These are phyloP conservation scores for Erythrobasidium hasegawianum DNA, from an alignment of 1,284 basidiomycete genomes.

Conservation along the genomic window DNA sequence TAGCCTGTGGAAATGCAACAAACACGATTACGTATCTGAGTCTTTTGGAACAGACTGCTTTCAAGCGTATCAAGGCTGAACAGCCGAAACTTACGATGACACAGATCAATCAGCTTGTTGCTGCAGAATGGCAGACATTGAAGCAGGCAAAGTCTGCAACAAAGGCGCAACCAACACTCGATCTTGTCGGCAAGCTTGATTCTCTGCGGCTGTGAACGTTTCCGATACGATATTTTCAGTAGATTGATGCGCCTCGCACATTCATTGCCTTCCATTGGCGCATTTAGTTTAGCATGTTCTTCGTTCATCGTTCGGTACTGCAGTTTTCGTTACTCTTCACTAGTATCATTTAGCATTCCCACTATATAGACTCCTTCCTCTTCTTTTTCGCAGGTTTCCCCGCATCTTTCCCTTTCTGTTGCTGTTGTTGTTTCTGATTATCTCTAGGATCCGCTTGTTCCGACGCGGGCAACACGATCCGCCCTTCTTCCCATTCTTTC, in stretches of 20 bases:
- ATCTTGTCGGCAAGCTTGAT: background rate
- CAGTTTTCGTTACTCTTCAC: background rate
- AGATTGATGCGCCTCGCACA: too few relatives aligned
- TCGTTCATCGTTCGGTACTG: too few relatives aligned
- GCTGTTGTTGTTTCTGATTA: too few relatives aligned
- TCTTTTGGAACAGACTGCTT: constrained; percentile 8
- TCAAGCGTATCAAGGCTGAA: constrained; percentile 25
- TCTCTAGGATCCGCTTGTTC: background rate
- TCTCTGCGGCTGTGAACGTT: background rate
- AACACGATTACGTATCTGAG: background rate
- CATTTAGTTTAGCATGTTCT: too few relatives aligned
- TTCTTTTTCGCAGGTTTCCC: constrained; percentile 12
- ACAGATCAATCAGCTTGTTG: constrained; percentile 28
- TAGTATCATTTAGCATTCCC: background rate
- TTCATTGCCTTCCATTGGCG: too few relatives aligned
- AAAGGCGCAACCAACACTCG: background rate
- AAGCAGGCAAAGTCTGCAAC: constrained; percentile 2
- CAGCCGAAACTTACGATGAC: constrained; percentile 23
- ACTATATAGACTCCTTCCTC: background rate
- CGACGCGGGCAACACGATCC: constrained; percentile 10
- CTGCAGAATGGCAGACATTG: constrained; percentile 20
- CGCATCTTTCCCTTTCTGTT: background rate
- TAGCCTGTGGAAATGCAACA: background rate
- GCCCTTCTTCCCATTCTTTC: constrained; percentile 48
- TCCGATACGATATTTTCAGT: too few relatives aligned